These are phyloP conservation scores for Pichia ethanolica DNA, from an alignment of 805 yeast species.

Conservation along the genomic window DNA sequence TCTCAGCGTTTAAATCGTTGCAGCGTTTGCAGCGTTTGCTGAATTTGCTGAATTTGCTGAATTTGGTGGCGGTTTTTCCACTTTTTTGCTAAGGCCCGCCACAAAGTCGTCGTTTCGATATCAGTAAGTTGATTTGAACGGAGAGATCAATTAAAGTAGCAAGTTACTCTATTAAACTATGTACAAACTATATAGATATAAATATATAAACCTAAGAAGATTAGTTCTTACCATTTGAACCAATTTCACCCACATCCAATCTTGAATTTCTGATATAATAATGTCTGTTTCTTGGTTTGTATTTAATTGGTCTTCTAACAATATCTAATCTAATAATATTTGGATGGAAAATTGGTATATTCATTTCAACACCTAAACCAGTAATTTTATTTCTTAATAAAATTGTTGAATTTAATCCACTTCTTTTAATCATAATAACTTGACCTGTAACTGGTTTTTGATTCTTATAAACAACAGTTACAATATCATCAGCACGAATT, in stretches of 20 bases:
- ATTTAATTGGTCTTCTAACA: conserved; percentile 62
- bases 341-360: conserved; percentile 78
- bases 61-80: too few species aligned
- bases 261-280: conserved; percentile 80
- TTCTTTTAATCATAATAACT: conserved; percentile 67
- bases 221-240: conserved; percentile 25
- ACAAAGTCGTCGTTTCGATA: too few species aligned
- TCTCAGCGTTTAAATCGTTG: too few species aligned
- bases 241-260: conserved; percentile 69
- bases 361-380: conserved; percentile 77
- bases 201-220: not conserved
- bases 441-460: conserved; percentile 71
- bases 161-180: not conserved
- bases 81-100: too few species aligned
- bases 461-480: conserved; percentile 62
- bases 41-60: too few species aligned
- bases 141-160: too few species aligned
- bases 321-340: conserved; percentile 69
- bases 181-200: not conserved
- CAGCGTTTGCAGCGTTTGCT: too few species aligned
- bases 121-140: too few species aligned
- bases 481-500: conserved; percentile 74
- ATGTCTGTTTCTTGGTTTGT: conserved; percentile 77
- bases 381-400: conserved; percentile 74
- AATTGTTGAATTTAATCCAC: conserved; percentile 66